Evolutionary conservation across 192 early-diverging fungal genomes (phyloP), one percentile per base, ranked within the genome.

Genomic region (Thamnidium elegans): DNA sequence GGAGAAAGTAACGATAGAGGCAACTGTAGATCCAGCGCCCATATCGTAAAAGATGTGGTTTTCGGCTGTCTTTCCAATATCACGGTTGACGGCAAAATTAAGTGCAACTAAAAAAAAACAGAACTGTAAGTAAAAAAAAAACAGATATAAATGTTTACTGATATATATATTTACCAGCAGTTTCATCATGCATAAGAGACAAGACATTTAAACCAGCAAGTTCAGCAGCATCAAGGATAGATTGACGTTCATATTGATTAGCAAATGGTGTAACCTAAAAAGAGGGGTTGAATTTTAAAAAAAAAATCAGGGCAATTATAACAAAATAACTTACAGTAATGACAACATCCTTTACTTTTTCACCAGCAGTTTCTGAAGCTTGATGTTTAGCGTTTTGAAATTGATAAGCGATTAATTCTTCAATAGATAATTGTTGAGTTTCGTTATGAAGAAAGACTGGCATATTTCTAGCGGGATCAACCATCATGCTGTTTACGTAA

Each of bases 21-120:
- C 95, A n/a, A 84, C 86, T 1, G 97, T 98, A 65, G 87, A 90
- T 26, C 95, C 92, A 10, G 97, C 96, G 1, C 97, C 97, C 92
- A 97, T 94, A 77, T 99, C 97, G 76, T 92, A 98, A 70, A 98
- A 96, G 55, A 99, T 74, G 65, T 97, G 93, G 69, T 88, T 80
- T 61, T 88, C 84, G 6, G 87, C 84, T 30, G 84, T 71, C 23
- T 79, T 78, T n/a, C 69, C 69, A 55, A 94, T 89, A 11, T 75
- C 71, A 45, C 88, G 79, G 60, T 76, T 84, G 73, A 90, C 88
- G 30, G 91, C 95, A 69, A 92, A 99, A 81, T 94, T 96, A 44
- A 98, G 71, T 9, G 96, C 97, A 23, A 95, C 94, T 78, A 11
- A 39, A 39, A 39, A 0, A 39, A 39, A 39, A 39, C 36, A 39